Evolutionary conservation across 2,329 filamentous ascomycete genomes (phyloP).

Genomic region (Phoma herbarum): DNA sequence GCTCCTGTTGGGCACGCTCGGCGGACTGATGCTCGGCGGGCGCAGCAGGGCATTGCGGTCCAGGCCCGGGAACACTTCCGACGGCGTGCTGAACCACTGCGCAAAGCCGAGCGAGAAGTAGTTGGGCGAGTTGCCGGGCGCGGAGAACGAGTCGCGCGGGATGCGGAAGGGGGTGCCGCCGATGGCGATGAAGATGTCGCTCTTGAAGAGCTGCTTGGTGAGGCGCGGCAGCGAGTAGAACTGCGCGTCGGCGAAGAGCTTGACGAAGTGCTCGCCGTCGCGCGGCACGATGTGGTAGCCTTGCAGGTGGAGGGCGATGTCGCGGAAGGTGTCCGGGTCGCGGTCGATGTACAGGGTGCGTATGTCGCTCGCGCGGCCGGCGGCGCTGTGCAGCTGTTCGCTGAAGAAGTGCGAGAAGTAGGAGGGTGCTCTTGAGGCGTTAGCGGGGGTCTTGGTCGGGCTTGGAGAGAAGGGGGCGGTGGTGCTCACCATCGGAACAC

Average conservation of each 20-base stretch:
- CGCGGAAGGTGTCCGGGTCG: slow-evolving; percentile 85
- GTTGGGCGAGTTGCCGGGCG: slow-evolving; percentile 90
- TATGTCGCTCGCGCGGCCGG: slow-evolving; percentile 66
- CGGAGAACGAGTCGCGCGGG: slow-evolving; percentile 83
- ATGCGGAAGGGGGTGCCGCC: slow-evolving; percentile 89
- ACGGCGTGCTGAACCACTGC: slow-evolving; percentile 82
- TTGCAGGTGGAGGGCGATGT: slow-evolving; percentile 90
- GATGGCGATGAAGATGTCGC: slow-evolving; percentile 91
- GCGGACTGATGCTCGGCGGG: slow-evolving; percentile 85
- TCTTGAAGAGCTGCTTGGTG: slow-evolving; percentile 89
- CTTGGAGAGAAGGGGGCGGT: background rate
- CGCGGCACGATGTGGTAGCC: slow-evolving; percentile 85
- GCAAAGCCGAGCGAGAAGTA: slow-evolving; percentile 93
- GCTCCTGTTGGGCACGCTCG: slow-evolving; percentile 79
- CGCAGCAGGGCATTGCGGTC: slow-evolving; percentile 80
- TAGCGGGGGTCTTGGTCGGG: slow-evolving; percentile 42
- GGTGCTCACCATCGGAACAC: slow-evolving; percentile 72
- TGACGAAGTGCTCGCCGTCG: slow-evolving; percentile 88
- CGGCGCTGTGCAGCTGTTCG: slow-evolving; percentile 75
- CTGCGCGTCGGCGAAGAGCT: slow-evolving; percentile 91
- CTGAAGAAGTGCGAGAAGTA: slow-evolving; percentile 96
- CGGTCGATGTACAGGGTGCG: slow-evolving; percentile 94
- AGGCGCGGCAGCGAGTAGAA: slow-evolving; percentile 91
- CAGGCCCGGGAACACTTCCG: slow-evolving; percentile 85
- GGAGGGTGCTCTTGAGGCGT: slow-evolving; percentile 78